Conservation (phyloP, 2,329 filamentous ascomycete genomes). For the Penicillium sp. region DNA sequence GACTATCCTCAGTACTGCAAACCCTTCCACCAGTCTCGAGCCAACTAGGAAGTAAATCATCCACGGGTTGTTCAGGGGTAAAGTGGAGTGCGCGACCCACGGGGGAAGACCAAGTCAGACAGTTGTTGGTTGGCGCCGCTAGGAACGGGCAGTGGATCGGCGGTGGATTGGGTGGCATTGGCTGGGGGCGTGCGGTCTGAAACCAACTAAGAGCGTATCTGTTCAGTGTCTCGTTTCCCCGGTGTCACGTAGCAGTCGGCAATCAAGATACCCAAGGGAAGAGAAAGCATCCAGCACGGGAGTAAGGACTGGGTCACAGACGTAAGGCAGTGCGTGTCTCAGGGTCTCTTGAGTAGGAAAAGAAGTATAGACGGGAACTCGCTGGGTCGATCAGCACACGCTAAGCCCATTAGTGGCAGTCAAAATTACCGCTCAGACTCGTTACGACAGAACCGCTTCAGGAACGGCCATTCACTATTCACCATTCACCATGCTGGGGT, state of each 20-base stretch:
- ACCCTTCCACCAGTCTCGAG: not conserved
- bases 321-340: too few relatives aligned
- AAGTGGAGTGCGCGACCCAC: slow-evolving; percentile 18
- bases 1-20: not conserved
- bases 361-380: not conserved
- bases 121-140: slow-evolving; percentile 10
- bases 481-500: not conserved
- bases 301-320: too few relatives aligned
- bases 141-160: slow-evolving; percentile 25
- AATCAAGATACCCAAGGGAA: too few relatives aligned
- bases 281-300: not conserved
- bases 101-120: not conserved
- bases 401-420: slow-evolving; percentile 15
- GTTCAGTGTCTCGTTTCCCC: too few relatives aligned
- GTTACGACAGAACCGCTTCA: slow-evolving; percentile 11
- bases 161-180: slow-evolving; percentile 14
- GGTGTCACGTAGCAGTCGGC: too few relatives aligned
- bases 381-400: slow-evolving; percentile 13
- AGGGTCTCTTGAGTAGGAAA: too few relatives aligned
- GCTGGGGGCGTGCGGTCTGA: slow-evolving; percentile 13
- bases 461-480: slow-evolving; percentile 5
- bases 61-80: slow-evolving; percentile 27
- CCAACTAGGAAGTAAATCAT: slow-evolving; percentile 16
- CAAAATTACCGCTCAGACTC: slow-evolving; percentile 15
- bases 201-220: too few relatives aligned